phyloP scores from a whole-genome alignment of 2,329 filamentous ascomycete species.

The Monilinia fructigena region DNA sequence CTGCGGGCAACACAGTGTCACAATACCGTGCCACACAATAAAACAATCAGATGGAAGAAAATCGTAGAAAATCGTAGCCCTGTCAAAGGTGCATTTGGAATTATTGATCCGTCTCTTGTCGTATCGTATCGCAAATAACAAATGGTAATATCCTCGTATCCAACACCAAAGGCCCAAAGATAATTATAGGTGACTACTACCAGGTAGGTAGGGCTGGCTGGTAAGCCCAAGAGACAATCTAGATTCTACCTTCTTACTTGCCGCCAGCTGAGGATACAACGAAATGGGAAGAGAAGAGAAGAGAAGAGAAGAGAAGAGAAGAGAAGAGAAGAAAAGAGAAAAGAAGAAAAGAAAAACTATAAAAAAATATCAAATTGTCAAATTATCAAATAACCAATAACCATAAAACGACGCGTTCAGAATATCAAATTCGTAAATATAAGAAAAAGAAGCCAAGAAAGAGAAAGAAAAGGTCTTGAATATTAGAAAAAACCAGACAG shows the following conservation, averaged over 20 bases:
- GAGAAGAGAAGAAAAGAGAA: neutral
- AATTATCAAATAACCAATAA: neutral
- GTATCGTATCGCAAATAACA: neutral
- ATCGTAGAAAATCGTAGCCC: constrained; percentile 24
- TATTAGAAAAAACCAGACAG: no score
- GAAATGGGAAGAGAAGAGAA: neutral
- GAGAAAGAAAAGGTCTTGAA: no score
- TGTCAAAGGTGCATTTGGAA: constrained; percentile 35
- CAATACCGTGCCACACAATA: neutral
- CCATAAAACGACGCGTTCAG: neutral
- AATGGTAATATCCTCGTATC: neutral
- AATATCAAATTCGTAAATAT: neutral
- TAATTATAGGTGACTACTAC: neutral
- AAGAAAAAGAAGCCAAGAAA: no score
- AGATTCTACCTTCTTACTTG: neutral
- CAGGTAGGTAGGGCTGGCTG: no score
- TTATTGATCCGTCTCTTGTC: constrained; percentile 15
- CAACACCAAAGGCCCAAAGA: neutral
- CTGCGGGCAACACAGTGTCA: neutral
- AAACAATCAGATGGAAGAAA: neutral
- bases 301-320: neutral
- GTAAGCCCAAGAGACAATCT: neutral
- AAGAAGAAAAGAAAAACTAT: no score
- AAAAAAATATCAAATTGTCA: no score
- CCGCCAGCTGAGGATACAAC: neutral